These are phyloP conservation scores for Lagenaria siceraria DNA, from an alignment of 306 rosid species.

Conservation along the genomic window DNA sequence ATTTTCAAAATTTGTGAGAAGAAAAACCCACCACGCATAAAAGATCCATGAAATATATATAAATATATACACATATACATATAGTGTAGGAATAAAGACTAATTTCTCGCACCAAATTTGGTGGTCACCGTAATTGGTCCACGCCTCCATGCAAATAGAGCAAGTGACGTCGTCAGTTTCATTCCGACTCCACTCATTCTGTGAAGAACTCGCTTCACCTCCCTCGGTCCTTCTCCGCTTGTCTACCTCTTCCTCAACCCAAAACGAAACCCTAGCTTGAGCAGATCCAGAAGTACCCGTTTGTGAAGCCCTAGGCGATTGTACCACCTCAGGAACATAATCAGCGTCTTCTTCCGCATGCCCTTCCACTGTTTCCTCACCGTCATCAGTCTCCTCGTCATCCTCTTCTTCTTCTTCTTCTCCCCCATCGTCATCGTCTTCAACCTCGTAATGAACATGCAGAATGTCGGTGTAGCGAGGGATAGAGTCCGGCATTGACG, in stretches of 20 bases:
- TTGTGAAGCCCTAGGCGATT: constrained; percentile 18
- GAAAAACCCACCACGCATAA: no score
- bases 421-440: neutral
- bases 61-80: neutral
- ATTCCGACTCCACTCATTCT: constrained; percentile 30
- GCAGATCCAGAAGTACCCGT: constrained; percentile 11
- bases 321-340: neutral
- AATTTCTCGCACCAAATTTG: constrained; percentile 39
- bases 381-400: constrained; percentile 1
- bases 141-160: constrained; percentile 77
- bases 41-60: neutral
- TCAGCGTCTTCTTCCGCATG: constrained; percentile 19
- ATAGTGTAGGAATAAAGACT: neutral
- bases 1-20: no score
- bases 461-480: neutral
- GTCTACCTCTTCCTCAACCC: constrained; percentile 22
- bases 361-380: constrained; percentile 4
- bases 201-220: constrained; percentile 36
- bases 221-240: constrained; percentile 57
- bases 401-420: constrained; percentile 9
- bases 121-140: constrained; percentile 61
- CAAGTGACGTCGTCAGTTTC: constrained; percentile 59
- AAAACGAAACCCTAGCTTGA: constrained; percentile 3
- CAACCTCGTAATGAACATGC: neutral
- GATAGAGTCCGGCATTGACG: neutral